Percentiles rank a stretch among this genome's conserved stretches.
Conservation (phyloP, 2,329 filamentous ascomycete species). For the Fusarium nanum region DNA sequence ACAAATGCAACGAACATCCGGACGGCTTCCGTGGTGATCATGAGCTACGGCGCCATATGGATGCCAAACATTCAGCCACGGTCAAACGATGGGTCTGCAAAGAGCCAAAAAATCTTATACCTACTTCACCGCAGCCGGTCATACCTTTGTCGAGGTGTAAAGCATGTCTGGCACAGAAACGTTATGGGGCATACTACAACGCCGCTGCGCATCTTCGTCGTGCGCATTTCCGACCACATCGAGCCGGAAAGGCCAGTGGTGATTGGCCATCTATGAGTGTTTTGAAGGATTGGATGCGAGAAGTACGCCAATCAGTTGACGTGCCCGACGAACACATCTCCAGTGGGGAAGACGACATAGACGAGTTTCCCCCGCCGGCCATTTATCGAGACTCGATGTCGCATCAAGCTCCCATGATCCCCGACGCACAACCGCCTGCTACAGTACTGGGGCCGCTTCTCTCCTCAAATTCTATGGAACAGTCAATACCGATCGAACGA, state of each 20-base stretch:
- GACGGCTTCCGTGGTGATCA: conserved; percentile 93
- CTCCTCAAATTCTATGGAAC: conserved; percentile 37
- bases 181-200: conserved; percentile 70
- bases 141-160: conserved; percentile 67
- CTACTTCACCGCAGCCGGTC: conserved; percentile 58
- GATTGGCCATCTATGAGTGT: conserved; percentile 70
- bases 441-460: conserved; percentile 27
- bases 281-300: conserved; percentile 70
- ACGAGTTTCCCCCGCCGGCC: conserved; percentile 50
- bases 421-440: conserved; percentile 29
- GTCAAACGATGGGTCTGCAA: conserved; percentile 68
- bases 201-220: conserved; percentile 68
- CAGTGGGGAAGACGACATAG: conserved; percentile 65
- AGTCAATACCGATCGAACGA: conserved; percentile 43
- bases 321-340: conserved; percentile 58
- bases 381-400: conserved; percentile 28
- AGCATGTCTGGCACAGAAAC: conserved; percentile 66
- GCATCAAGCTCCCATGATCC: conserved; percentile 24
- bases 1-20: conserved; percentile 82
- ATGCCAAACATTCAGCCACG: conserved; percentile 66
- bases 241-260: conserved; percentile 67
- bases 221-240: conserved; percentile 67
- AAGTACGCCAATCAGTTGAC: conserved; percentile 65
- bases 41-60: conserved; percentile 77
- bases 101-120: conserved; percentile 57